Evolutionary conservation across 768 basidiomycete species (phyloP).

Genomic region (Daedalea quercina): DNA sequence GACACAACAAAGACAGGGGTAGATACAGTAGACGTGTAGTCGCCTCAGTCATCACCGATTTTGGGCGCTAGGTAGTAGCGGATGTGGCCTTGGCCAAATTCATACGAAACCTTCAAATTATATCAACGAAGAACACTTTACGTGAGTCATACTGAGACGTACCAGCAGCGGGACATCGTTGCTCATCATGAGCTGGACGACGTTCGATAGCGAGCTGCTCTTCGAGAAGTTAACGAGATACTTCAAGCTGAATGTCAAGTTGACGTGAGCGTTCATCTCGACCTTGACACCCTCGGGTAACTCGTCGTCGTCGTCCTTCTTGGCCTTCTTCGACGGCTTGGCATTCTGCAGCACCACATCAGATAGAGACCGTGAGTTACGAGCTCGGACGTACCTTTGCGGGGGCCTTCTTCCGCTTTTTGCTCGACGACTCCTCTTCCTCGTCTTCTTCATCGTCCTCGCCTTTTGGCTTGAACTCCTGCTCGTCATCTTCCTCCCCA

Average conservation of each 20-base stretch:
- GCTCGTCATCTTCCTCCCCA: conserved; percentile 35
- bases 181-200: conserved; percentile 82
- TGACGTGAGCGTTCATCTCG: conserved; percentile 86
- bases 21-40: background rate
- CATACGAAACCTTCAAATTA: conserved; percentile 74
- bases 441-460: conserved; percentile 25
- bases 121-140: no score
- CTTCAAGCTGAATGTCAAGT: conserved; percentile 91
- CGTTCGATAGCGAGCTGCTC: conserved; percentile 64
- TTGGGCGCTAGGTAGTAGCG: conserved; percentile 96
- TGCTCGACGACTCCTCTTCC: conserved; percentile 27
- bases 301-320: conserved; percentile 46
- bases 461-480: conserved; percentile 27
- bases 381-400: conserved; percentile 35
- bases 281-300: conserved; percentile 52
- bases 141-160: no score
- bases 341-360: conserved; percentile 16
- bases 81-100: conserved; percentile 83
- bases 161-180: conserved; percentile 89
- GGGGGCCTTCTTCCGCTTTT: conserved; percentile 56
- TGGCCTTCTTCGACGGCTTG: conserved; percentile 51
- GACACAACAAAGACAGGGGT: background rate
- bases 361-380: background rate
- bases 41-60: conserved; percentile 70
- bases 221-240: conserved; percentile 97